Conservation (phyloP, 73 alveolate species). For the Paraurostyla sp. region DNA sequence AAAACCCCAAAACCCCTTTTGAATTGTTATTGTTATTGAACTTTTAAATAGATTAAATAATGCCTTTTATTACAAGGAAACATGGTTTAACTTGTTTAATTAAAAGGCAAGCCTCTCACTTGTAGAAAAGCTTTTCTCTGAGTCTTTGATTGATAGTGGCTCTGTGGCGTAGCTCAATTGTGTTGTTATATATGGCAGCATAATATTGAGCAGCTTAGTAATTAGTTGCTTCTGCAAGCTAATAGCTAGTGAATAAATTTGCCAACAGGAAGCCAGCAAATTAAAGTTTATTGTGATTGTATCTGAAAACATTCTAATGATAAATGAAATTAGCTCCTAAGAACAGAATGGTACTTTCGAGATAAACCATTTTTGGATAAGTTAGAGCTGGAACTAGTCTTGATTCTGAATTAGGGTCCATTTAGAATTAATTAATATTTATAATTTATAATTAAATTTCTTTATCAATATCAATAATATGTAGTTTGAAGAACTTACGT, state of each 20-base stretch:
- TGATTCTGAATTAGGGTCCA: constrained; percentile 37
- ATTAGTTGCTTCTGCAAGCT: constrained; percentile 42
- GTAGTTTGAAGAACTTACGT: constrained; percentile 70
- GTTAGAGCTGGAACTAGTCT: neutral
- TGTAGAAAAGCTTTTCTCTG: neutral
- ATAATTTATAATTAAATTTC: neutral
- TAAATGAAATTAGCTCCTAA: constrained; percentile 49
- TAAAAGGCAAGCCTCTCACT: too few species aligned
- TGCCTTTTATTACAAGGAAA: too few species aligned
- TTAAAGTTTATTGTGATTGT: constrained; percentile 5
- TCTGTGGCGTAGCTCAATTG: constrained; percentile 8
- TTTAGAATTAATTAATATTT: neutral
- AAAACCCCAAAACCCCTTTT: too few species aligned
- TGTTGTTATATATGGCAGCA: constrained; percentile 36
- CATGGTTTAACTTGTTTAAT: too few species aligned
- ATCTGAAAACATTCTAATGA: constrained; percentile 31
- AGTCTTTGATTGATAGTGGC: constrained; percentile 11
- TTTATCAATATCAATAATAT: neutral
- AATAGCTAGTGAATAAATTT: constrained; percentile 47
- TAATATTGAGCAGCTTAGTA: neutral
- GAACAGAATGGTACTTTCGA: constrained; percentile 2
- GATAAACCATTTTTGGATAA: constrained; percentile 37
- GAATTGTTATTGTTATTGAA: too few species aligned
- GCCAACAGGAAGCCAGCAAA: constrained; percentile 21
- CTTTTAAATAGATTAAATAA: too few species aligned